These are phyloP conservation scores for Saccharomyces pastorianus DNA, from an alignment of 1,139 yeast genomes.

Conservation along the genomic window DNA sequence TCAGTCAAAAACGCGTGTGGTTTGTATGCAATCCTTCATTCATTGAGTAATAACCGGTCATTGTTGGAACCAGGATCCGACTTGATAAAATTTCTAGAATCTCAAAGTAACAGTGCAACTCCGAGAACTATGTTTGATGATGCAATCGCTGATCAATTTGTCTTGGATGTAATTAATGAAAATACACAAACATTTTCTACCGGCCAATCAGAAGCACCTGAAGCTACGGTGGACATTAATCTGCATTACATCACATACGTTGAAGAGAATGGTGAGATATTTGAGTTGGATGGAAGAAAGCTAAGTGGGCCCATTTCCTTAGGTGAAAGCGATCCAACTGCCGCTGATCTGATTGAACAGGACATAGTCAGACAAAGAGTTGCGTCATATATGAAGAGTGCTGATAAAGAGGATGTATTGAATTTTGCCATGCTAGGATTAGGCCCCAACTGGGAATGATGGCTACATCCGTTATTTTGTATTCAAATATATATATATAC, in stretches of 20 bases:
- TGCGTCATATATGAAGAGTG: constrained; percentile 54
- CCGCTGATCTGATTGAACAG: constrained; percentile 47
- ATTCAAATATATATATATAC: constrained; percentile 3
- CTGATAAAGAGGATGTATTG: constrained; percentile 50
- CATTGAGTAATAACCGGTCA: constrained; percentile 46
- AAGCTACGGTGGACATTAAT: constrained; percentile 52
- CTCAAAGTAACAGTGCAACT: constrained; percentile 18
- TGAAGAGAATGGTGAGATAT: constrained; percentile 50
- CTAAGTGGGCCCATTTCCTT: constrained; percentile 63
- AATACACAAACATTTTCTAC: constrained; percentile 26
- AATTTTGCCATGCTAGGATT: constrained; percentile 64
- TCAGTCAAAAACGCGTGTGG: constrained; percentile 91
- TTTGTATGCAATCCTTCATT: constrained; percentile 75
- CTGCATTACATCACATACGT: constrained; percentile 77
- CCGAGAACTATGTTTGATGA: constrained; percentile 39
- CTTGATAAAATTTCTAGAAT: constrained; percentile 28
- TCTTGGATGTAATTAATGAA: constrained; percentile 17
- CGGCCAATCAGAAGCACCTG: constrained; percentile 80
- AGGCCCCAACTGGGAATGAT: constrained; percentile 44
- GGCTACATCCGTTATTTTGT: background rate
- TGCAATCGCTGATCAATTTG: constrained; percentile 40
- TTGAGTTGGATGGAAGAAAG: constrained; percentile 86
- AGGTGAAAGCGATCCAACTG: constrained; percentile 37
- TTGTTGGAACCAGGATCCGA: constrained; percentile 25
- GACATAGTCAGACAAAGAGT: constrained; percentile 47